Conservation (phyloP, 805 yeast species). For the Monosporozyma unispora region DNA sequence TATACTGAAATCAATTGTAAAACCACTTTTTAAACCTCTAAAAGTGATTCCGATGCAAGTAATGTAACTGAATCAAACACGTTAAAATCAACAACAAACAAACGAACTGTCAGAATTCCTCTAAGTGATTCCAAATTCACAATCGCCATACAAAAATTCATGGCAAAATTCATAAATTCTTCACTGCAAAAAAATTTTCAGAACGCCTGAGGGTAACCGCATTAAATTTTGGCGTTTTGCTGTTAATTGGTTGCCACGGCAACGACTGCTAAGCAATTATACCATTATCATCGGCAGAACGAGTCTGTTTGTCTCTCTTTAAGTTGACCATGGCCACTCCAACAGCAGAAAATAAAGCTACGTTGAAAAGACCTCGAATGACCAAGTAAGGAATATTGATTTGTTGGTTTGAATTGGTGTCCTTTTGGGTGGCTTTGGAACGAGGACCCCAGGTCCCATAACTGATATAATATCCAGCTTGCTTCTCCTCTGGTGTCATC, state of each 20-base stretch:
- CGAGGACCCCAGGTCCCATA: conserved; percentile 36
- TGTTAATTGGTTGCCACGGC: neutral
- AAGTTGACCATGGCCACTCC: conserved; percentile 9
- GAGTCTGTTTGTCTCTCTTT: conserved; percentile 4
- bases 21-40: neutral
- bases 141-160: neutral
- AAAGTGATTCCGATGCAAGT: too few relatives aligned
- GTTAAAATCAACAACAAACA: neutral
- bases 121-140: too few relatives aligned
- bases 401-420: neutral
- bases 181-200: neutral
- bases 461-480: conserved; percentile 29
- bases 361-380: conserved; percentile 18
- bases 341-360: conserved; percentile 14
- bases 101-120: neutral
- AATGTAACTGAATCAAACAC: neutral
- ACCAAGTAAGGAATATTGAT: conserved; percentile 9
- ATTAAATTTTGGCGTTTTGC: too few relatives aligned
- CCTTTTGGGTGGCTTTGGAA: conserved; percentile 1
- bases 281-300: neutral
- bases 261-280: neutral
- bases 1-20: neutral
- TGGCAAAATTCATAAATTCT: neutral
- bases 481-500: conserved; percentile 23
- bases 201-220: neutral